These are phyloP conservation scores for Ramularia endophylla DNA, from an alignment of 2,329 filamentous ascomycete genomes.

Conservation along the genomic window DNA sequence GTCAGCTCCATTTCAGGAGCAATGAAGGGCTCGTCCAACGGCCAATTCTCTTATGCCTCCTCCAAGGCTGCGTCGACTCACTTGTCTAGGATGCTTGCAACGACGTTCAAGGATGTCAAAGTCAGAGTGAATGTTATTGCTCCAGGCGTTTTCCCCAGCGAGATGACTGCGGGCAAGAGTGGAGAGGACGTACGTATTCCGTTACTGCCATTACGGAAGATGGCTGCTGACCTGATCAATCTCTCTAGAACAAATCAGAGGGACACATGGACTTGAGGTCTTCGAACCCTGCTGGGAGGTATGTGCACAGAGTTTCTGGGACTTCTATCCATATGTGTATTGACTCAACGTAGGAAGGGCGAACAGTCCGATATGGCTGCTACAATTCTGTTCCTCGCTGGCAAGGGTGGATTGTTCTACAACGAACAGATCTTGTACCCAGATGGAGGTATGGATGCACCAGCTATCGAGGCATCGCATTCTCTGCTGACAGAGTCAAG, in stretches of 20 bases:
- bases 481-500: slow-evolving; percentile 5
- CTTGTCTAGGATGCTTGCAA: slow-evolving; percentile 42
- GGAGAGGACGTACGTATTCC: no score
- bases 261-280: slow-evolving; percentile 37
- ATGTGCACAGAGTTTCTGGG: not conserved
- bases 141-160: slow-evolving; percentile 38
- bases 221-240: no score
- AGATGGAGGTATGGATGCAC: slow-evolving; percentile 34
- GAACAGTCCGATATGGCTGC: slow-evolving; percentile 48
- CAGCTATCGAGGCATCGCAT: not conserved
- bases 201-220: no score
- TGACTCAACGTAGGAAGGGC: slow-evolving; percentile 27
- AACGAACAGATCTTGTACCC: slow-evolving; percentile 51
- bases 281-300: slow-evolving; percentile 39
- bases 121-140: slow-evolving; percentile 42
- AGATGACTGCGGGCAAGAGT: slow-evolving; percentile 46
- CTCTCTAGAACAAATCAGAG: slow-evolving; percentile 45
- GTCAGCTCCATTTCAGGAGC: slow-evolving; percentile 47
- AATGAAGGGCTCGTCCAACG: slow-evolving; percentile 46
- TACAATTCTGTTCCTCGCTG: slow-evolving; percentile 46
- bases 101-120: slow-evolving; percentile 38
- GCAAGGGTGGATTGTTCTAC: slow-evolving; percentile 46
- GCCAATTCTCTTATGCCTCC: slow-evolving; percentile 48
- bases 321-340: no score
- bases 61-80: slow-evolving; percentile 47